A percentile compares a stretch with the other conserved stretches of the same genome.
These are phyloP conservation scores for Didymella pinodella DNA, from an alignment of 2,329 filamentous ascomycete species.

Conservation along the genomic window DNA sequence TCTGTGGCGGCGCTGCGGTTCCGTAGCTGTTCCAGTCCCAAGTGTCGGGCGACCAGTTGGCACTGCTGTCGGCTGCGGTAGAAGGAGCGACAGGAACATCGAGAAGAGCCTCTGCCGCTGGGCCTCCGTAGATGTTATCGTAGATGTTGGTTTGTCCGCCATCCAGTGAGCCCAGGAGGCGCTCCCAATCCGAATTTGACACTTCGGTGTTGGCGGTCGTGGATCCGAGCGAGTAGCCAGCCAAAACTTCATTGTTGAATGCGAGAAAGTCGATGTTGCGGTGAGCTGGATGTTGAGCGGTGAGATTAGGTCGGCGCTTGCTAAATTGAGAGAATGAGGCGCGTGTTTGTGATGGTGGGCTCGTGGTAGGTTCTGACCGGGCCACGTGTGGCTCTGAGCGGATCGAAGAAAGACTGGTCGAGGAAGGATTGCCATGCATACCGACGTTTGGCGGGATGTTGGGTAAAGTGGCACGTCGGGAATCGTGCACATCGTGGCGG, in stretches of 20 bases:
- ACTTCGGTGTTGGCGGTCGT: conserved; percentile 57
- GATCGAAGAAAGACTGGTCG: conserved; percentile 61
- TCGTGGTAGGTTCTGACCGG: conserved; percentile 58
- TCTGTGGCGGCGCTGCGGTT: conserved; percentile 55
- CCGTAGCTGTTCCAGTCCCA: conserved; percentile 45
- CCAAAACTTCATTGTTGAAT: conserved; percentile 52
- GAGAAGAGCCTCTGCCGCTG: conserved; percentile 54
- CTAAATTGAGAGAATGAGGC: conserved; percentile 43
- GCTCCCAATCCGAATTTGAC: conserved; percentile 80
- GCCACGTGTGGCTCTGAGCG: conserved; percentile 55
- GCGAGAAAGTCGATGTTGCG: conserved; percentile 60
- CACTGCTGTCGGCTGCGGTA: conserved; percentile 40
- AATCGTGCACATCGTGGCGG: conserved; percentile 40
- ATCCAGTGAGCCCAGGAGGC: conserved; percentile 79
- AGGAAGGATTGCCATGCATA: conserved; percentile 55
- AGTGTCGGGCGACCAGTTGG: conserved; percentile 46
- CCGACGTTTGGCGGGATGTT: conserved; percentile 53
- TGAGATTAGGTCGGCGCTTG: conserved; percentile 48
- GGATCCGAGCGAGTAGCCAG: conserved; percentile 40
- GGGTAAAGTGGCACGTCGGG: conserved; percentile 55
- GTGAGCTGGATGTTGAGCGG: conserved; percentile 31
- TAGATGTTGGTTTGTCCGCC: conserved; percentile 84
- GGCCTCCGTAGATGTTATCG: conserved; percentile 79
- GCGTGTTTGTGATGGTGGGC: conserved; percentile 48
- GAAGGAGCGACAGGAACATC: conserved; percentile 45